Base-by-base conservation (phyloP, 805 yeast genomes). In the Kodamaea neixiangensis region DNA sequence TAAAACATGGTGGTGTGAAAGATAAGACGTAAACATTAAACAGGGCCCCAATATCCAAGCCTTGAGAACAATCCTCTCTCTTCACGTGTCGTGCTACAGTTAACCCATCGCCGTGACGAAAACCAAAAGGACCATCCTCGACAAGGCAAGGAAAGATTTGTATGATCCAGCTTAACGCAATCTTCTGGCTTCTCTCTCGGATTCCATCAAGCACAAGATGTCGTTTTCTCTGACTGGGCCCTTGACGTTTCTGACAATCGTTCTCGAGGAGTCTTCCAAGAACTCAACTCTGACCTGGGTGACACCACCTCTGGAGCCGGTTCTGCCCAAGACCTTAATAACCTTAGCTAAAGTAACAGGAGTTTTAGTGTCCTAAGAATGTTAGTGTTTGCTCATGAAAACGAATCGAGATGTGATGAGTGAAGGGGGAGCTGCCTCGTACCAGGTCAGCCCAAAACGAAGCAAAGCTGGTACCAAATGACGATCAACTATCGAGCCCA, bases 241-340 rank as follows among this genome's bases (percentile, higher is more conserved):
- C 68, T 89, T 89, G 78, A 89, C 97, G 86, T 89, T 89, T 86
- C 97, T 89, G 83, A 89, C 96, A 71, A 89, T 89, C 73, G 94
- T 87, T 85, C 97, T 88, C 79, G 94, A 82, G 72, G 92, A 82
- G 77, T 90, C 97, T 73, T 90, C 97, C 76, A 89, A 82, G 86
- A 89, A 90, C 80, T 89, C 96, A 73, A 89, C 97, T 80, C 97
- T 89, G 80, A 90, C 97, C 81, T 89, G 97, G 81, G 96, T 89
- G 79, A 89, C 97, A 85, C 97, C 97, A 88, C 98, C 98, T 83
- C 98, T 93, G 78, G 99, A 93, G 78, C 99, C 99, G 87, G 99
- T 93, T 83, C 99, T 93, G 79, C 98, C 98, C 80, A 93, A 86
- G 78, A 93, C 98, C 85, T 93, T 94, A 81, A 90, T 90, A 76